Conservation (phyloP, 306 rosid species). For the Dryas octopetala region DNA sequence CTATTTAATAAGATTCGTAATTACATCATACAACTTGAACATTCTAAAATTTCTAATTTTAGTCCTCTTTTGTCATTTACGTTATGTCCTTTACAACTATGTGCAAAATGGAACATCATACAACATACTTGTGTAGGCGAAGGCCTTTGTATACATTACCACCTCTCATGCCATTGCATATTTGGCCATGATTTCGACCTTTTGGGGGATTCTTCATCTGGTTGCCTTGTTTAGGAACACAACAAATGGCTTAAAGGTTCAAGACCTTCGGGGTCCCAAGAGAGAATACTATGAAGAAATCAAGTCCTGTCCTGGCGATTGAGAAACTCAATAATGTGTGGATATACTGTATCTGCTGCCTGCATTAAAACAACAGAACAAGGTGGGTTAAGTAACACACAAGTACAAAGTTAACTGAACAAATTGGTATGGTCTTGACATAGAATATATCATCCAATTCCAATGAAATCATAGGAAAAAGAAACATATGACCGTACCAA, state of each 20-base stretch:
- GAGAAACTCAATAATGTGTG: slow-evolving; percentile 66
- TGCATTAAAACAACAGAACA: slow-evolving; percentile 38
- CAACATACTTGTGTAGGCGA: background rate
- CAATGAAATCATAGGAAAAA: background rate
- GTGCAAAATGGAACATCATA: background rate
- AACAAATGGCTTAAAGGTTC: slow-evolving; percentile 18
- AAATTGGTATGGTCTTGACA: background rate
- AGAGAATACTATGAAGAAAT: slow-evolving; percentile 23
- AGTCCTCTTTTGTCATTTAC: background rate
- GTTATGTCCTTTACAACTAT: background rate
- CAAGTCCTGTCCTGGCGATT: slow-evolving; percentile 59
- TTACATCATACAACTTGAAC: background rate
- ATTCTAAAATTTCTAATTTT: background rate
- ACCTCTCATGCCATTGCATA: background rate
- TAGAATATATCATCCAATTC: background rate
- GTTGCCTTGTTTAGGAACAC: slow-evolving; percentile 19
- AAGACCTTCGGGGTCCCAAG: background rate
- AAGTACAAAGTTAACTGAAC: background rate
- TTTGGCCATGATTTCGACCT: slow-evolving; percentile 17
- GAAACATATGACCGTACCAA: slow-evolving; percentile 45
- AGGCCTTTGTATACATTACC: background rate
- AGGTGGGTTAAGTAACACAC: slow-evolving; percentile 6
- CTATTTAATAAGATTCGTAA: background rate
- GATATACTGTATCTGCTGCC: slow-evolving; percentile 74
- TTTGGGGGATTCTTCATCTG: slow-evolving; percentile 20